These are phyloP conservation scores for Huntiella decipiens DNA, from an alignment of 2,329 filamentous ascomycete genomes.

Conservation along the genomic window DNA sequence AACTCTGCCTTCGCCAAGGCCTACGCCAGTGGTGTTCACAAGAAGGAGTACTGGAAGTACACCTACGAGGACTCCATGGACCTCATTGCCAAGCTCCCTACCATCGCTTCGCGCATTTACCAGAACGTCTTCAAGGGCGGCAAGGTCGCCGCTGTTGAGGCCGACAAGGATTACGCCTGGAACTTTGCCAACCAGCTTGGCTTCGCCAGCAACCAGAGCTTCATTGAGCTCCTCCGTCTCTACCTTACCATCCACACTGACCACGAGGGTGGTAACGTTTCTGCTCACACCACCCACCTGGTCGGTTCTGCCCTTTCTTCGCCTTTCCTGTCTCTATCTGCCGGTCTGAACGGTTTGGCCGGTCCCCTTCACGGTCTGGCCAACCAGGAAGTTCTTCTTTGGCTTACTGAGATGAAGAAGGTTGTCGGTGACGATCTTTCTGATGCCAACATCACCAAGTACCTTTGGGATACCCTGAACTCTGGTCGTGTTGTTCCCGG, in stretches of 20 bases:
- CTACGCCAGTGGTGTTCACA: conserved; percentile 97
- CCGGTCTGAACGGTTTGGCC: conserved; percentile 93
- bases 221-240: conserved; percentile 92
- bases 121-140: conserved; percentile 99
- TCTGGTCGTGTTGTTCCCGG: conserved; percentile 88
- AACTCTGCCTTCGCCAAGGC: conserved; percentile 96
- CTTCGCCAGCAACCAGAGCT: conserved; percentile 87
- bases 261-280: conserved; percentile 98
- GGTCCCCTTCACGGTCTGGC: conserved; percentile 96
- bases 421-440: conserved; percentile 80
- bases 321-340: conserved; percentile 87
- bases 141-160: conserved; percentile 88
- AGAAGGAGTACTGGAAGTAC: conserved; percentile 99
- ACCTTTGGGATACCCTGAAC: conserved; percentile 97
- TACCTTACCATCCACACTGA: conserved; percentile 99
- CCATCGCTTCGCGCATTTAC: conserved; percentile 96
- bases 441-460: conserved; percentile 92
- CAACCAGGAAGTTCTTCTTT: conserved; percentile 99
- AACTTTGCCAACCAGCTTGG: conserved; percentile 99
- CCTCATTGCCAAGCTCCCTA: conserved; percentile 97
- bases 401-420: conserved; percentile 99
- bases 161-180: conserved; percentile 98
- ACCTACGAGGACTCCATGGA: conserved; percentile 99
- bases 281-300: conserved; percentile 94
- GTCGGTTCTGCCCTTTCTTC: conserved; percentile 94